These are phyloP conservation scores for Fusarium dlaminii DNA, from an alignment of 2,329 filamentous ascomycete species.

Conservation along the genomic window DNA sequence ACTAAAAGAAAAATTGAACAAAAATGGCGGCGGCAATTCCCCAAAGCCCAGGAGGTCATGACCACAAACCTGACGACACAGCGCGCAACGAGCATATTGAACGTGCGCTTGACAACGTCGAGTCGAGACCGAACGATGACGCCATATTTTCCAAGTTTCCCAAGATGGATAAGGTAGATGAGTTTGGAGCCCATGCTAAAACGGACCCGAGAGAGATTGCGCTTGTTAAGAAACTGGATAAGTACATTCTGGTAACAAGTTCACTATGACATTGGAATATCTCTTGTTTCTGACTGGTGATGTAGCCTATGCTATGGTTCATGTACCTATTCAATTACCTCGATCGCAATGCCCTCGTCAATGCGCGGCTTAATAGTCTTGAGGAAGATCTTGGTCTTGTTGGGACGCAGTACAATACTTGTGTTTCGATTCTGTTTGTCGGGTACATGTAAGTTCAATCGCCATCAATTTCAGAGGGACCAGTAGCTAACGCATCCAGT, in stretches of 20 bases:
- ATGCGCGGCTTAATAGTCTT: slow-evolving; percentile 63
- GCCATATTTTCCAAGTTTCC: slow-evolving; percentile 25
- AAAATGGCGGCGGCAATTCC: neutral
- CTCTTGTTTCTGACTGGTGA: neutral
- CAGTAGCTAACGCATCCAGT: neutral
- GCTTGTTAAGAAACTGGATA: slow-evolving; percentile 31
- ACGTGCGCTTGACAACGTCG: neutral
- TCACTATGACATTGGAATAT: neutral
- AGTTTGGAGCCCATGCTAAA: slow-evolving; percentile 35
- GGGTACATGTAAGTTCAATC: slow-evolving; percentile 44
- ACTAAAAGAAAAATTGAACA: neutral
- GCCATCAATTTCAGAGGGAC: accelerated
- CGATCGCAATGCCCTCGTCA: slow-evolving; percentile 65
- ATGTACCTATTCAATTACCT: slow-evolving; percentile 56
- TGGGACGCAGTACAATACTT: slow-evolving; percentile 48
- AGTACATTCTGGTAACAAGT: slow-evolving; percentile 24
- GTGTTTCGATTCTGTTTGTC: slow-evolving; percentile 48
- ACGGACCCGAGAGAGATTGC: slow-evolving; percentile 35
- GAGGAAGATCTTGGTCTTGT: slow-evolving; percentile 60
- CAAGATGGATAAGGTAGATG: slow-evolving; percentile 32
- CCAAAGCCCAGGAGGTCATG: neutral
- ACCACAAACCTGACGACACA: neutral
- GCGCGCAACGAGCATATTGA: slow-evolving; percentile 18
- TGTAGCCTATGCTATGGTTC: slow-evolving; percentile 46
- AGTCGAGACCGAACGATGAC: slow-evolving; percentile 18